Evolutionary conservation across 2,329 filamentous ascomycete species (phyloP), one percentile per base, ranked within the genome.

Genomic region (Elsinoe batatas): DNA sequence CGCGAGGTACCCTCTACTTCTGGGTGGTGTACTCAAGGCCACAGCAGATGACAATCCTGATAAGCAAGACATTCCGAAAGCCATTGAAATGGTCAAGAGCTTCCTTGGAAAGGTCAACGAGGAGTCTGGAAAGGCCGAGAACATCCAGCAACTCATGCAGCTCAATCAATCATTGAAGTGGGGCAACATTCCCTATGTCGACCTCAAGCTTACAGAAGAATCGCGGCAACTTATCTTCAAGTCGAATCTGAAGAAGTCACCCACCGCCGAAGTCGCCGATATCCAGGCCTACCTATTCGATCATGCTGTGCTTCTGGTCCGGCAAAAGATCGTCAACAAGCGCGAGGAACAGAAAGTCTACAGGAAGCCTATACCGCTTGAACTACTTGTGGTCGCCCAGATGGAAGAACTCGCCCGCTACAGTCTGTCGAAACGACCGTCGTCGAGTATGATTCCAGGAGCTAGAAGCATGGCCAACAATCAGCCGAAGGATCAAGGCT

Each of bases 231-330:
- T 98, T 64, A 83, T 98, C 60, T 95, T 91, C 73, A 98, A 97
- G 75, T 91, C 89, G 65, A 84, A 84, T 59, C 80, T 98, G 70
- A 97, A 95, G 76, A 97, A 97, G 75, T 83, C 84, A 3, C 86
- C 91, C 0, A 91, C 88, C 0, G 91, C 96, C 67, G 85, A 83
- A 46, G 82, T 66, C 22, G 72, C 86, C 1, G 91, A 97, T 64
- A 91, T 98, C 43, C 93, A 90, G 17, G 91, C 89, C 13, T 98
- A 94, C 74, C 78, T 98, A 20, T 96, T 98, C 67, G 93, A 98
- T 65, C 93, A 98, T 68, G 91, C 93, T 2, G 85, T 98, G 53
- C 77, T 98, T 35, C 79, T 98, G 38, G 93, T 96, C 61, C 82
- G 91, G 53, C 85, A 91, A 61, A 98, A 97, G 74, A 85, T 86